Base-by-base conservation (phyloP, 768 basidiomycete genomes). In the Kwoniella shandongensis region DNA sequence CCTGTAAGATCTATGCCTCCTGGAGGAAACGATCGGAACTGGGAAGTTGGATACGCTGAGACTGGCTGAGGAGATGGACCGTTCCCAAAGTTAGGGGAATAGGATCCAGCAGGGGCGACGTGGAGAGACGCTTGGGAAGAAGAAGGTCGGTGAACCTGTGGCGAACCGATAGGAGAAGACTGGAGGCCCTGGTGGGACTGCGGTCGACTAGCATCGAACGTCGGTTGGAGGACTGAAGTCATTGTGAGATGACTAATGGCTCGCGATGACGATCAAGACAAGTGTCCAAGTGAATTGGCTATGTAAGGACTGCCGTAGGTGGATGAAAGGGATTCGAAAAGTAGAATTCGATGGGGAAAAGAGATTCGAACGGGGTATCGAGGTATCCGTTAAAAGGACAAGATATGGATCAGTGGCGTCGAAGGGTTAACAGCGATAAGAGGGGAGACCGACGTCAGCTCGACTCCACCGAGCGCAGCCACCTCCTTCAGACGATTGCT, bases 111-210 rank as follows among this genome's bases (percentile, higher is more conserved):
- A 17, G 65, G 63, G 15, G 62, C 49, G 22, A 67, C 32, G 40
- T 72, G 70, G 20, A 65, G 44, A 11, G 67, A 69, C 8, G 59
- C 48, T 61, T 72, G 70, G 12, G 66, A 68, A 20, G 56, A 51
- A 13, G 55, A 46, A 10, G 70, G 65, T 41, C 70, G 54, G 17
- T 53, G 57, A 17, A 63, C 54, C 20, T 57, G 51, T n/a, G 70
- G 64, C n/a, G 70, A 72, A 2, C 53, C 56, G 32, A 47, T 26
- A 13, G 67, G 65, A 20, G 70, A 69, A 10, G 61, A 47, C 36
- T 55, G 57, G 25, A 69, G 44, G n/a, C 63, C 70, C 15, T 69
- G 67, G 39, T 72, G 65, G 15, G 65, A 52, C 30, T 62, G 65
- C 27, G 65, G 67, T 50, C 70, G 65, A 41, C 29, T 22, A 8